phyloP scores from a whole-genome alignment of 352 stramenopile species.

The Plasmopara halstedii region DNA sequence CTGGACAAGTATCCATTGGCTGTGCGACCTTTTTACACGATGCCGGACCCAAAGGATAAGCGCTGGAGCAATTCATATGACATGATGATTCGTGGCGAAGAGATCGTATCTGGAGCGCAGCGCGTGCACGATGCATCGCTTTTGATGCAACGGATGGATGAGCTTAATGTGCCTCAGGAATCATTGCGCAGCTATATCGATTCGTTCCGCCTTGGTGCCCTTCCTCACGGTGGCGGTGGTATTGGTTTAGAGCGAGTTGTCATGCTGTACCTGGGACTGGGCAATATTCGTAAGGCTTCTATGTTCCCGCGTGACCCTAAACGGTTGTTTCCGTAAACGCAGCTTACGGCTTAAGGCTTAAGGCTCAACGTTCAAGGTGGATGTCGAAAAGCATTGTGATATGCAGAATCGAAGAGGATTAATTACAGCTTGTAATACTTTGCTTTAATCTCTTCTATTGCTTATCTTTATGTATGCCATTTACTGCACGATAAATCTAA shows the following conservation, averaged over 20 bases:
- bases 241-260: slow-evolving; percentile 99
- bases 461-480: too few species aligned
- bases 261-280: slow-evolving; percentile 98
- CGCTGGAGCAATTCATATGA: slow-evolving; percentile 97
- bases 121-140: slow-evolving; percentile 97
- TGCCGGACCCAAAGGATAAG: slow-evolving; percentile 95
- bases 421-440: too few species aligned
- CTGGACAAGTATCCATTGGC: slow-evolving; percentile 99
- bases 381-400: too few species aligned
- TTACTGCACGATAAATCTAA: too few species aligned
- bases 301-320: slow-evolving; percentile 98
- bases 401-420: too few species aligned
- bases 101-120: slow-evolving; percentile 99
- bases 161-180: slow-evolving; percentile 78
- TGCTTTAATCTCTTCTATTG: too few species aligned
- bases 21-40: slow-evolving; percentile 99
- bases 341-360: too few species aligned
- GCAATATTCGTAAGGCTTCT: slow-evolving; percentile 98
- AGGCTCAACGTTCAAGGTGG: too few species aligned
- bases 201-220: slow-evolving; percentile 96
- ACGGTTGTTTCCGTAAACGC: slow-evolving; percentile 62
- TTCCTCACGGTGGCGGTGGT: slow-evolving; percentile 97
- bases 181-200: slow-evolving; percentile 96
- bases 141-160: slow-evolving; percentile 87
- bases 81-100: slow-evolving; percentile 99